Evolutionary conservation across 192 early-diverging fungal species (phyloP).

Genomic region (Tieghemiomyces parasiticus): DNA sequence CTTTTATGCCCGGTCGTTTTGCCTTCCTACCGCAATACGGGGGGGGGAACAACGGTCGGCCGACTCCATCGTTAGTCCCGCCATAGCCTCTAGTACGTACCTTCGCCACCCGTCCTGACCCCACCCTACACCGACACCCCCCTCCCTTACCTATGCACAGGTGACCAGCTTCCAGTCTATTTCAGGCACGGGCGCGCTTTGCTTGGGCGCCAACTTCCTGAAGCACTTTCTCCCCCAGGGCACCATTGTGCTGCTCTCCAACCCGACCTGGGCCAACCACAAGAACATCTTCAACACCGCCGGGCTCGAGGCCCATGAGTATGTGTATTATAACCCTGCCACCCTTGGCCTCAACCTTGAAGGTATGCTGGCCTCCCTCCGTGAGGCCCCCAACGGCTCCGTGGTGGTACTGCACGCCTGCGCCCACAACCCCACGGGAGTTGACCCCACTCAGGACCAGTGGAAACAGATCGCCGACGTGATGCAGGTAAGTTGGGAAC

Average conservation of each 20-base stretch:
- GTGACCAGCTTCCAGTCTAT: conserved; percentile 68
- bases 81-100: too few relatives aligned
- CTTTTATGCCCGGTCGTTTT: too few relatives aligned
- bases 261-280: conserved; percentile 99
- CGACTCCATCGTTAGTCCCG: too few relatives aligned
- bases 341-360: conserved; percentile 66
- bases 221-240: conserved; percentile 44
- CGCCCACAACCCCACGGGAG: conserved; percentile 98
- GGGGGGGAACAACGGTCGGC: too few relatives aligned
- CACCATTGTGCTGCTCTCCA: conserved; percentile 69
- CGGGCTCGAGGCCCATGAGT: conserved; percentile 68
- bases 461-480: conserved; percentile 86
- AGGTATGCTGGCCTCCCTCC: conserved; percentile 52
- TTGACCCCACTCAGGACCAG: conserved; percentile 88
- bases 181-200: conserved; percentile 88
- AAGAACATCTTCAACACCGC: conserved; percentile 74
- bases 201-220: conserved; percentile 74
- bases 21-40: too few relatives aligned
- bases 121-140: too few relatives aligned
- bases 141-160: conserved; percentile 8
- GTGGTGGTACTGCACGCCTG: conserved; percentile 90
- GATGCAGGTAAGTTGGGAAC: conserved; percentile 37
- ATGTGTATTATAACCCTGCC: conserved; percentile 78
- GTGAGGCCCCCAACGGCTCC: conserved; percentile 56
- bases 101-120: too few relatives aligned